Evolutionary conservation across 352 stramenopile species (phyloP).

Genomic region (Globisporangium mamillatum): DNA sequence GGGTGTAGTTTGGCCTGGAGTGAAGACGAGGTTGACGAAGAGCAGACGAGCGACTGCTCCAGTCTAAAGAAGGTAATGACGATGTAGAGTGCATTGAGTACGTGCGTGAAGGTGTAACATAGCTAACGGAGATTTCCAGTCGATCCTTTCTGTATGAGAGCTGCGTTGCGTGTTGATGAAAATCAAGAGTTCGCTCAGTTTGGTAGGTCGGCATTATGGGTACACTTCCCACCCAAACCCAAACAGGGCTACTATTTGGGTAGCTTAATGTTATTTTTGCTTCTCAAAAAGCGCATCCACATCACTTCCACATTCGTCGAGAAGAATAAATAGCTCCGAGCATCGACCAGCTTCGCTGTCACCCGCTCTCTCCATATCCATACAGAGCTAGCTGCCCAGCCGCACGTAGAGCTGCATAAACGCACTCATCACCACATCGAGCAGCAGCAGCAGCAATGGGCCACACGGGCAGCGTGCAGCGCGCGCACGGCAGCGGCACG

Average conservation of each 20-base stretch:
- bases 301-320: background rate
- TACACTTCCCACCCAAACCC: background rate
- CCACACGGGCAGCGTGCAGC: conserved; percentile 70
- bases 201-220: background rate
- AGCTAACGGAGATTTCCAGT: background rate
- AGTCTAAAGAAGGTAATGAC: no score
- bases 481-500: conserved; percentile 12
- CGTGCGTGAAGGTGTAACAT: background rate
- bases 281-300: conserved; percentile 2
- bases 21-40: background rate
- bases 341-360: background rate
- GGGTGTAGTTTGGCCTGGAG: background rate
- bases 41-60: no score
- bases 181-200: no score
- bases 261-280: background rate
- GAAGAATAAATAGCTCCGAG: background rate
- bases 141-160: background rate
- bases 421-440: background rate
- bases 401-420: background rate
- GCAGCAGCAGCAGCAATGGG: conserved; percentile 35
- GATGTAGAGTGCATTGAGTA: background rate
- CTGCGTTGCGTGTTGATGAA: background rate
- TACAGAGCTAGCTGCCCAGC: background rate
- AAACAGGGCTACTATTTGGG: background rate
- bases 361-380: background rate